Evolutionary conservation across 208 protist genomes (phyloP), one percentile per base, ranked within the genome.

Genomic region (Trypanosoma avium): DNA sequence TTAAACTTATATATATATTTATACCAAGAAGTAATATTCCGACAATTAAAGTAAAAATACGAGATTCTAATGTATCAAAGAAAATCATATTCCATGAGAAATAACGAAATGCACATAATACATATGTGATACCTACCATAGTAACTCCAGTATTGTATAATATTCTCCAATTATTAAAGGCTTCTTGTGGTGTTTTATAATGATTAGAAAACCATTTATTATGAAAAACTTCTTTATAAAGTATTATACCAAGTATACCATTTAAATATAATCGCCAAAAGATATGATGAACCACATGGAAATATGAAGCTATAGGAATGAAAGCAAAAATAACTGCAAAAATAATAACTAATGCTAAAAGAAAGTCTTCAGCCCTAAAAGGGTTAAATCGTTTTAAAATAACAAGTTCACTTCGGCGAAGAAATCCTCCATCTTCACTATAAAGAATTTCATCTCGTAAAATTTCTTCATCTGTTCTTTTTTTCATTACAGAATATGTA

Each of bases 141-240:
- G 88, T 90, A 26, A 90, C 77, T 42, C 73, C 80, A 13, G 78
- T 75, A 66, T 95, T 95, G 73, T 90, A 94, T 52, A 93, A 81
- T 32, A 55, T 77, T 65, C 97, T 97, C 92, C 93, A 98, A 68
- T 95, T 93, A 66, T 78, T 67, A 69, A 98, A 97, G 19, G 93
- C 93, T 13, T 73, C 26, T 43, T 85, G 74, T 30, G 70, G 82
- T 38, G 61, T 74, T 45, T 61, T 52, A 76, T 92, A 97, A 60
- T 83, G 74, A 2, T 75, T 61, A 15, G 80, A 92, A 58, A 90
- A 97, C 72, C 81, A 97, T 75, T 84, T 78, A 43, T 79, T 59
- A 32, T 70, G 71, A 46, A n/a, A 21, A 24, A 73, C 77, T 81
- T 97, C 81, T 52, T 53, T 61, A 36, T 67, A 65, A 12, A 98